A percentile compares a stretch with the other conserved stretches of the same genome.
Conservation (phyloP, 2,329 filamentous ascomycete genomes). For the Pseudogymnoascus sp. region DNA sequence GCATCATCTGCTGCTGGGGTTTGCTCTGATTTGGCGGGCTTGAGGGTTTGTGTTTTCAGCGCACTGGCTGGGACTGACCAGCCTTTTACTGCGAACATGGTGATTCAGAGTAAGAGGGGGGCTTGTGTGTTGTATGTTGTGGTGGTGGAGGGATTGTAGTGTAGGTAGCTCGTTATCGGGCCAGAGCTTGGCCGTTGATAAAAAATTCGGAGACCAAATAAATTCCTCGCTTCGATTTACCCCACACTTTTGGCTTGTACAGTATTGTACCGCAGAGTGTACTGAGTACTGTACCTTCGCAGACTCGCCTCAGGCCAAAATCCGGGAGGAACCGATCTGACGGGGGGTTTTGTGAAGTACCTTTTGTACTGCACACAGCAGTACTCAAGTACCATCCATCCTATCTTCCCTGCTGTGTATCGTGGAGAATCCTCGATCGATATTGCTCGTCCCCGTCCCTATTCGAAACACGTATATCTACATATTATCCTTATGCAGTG, state of each 20-base stretch:
- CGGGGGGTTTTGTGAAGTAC: neutral
- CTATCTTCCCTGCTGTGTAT: neutral
- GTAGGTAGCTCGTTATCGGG: neutral
- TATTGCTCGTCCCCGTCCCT: neutral
- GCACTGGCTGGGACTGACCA: slow-evolving; percentile 72
- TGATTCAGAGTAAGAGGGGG: neutral
- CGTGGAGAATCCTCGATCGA: neutral
- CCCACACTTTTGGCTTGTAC: neutral
- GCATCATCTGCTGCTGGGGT: slow-evolving; percentile 23
- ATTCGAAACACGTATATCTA: slow-evolving; percentile 3
- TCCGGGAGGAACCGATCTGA: slow-evolving; percentile 4
- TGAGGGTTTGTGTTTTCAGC: slow-evolving; percentile 57
- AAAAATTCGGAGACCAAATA: slow-evolving; percentile 5
- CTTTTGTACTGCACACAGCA: neutral
- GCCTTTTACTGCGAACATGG: slow-evolving; percentile 88
- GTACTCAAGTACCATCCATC: no score
- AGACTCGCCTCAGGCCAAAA: neutral
- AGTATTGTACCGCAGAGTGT: neutral
- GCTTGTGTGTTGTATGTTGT: neutral
- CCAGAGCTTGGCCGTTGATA: neutral
- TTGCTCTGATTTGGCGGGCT: slow-evolving; percentile 14
- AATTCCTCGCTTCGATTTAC: slow-evolving; percentile 4
- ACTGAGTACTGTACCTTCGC: no score
- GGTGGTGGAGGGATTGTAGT: neutral
- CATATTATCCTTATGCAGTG: neutral